Evolutionary conservation across 805 yeast genomes (phyloP).

Genomic region (Yamadazyma insecticola): DNA sequence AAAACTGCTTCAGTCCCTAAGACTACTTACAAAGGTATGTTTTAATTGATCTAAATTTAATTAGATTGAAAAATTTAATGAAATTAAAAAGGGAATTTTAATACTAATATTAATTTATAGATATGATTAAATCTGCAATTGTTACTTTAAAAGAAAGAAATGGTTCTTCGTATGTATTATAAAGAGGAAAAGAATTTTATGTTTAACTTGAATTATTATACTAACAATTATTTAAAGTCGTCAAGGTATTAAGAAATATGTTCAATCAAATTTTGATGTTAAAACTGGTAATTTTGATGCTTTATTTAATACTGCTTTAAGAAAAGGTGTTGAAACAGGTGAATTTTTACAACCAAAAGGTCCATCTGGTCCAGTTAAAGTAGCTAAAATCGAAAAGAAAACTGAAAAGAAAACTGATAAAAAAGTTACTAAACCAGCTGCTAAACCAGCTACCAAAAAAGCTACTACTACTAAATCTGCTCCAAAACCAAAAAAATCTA

Average conservation of each 20-base stretch:
- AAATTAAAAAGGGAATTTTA: no score
- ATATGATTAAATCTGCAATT: slow-evolving; percentile 66
- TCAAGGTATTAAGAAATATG: slow-evolving; percentile 82
- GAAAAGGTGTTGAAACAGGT: slow-evolving; percentile 76
- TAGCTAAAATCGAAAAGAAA: slow-evolving; percentile 44
- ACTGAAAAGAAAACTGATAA: slow-evolving; percentile 1
- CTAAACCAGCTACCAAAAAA: slow-evolving; percentile 8
- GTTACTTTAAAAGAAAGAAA: slow-evolving; percentile 70
- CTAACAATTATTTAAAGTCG: slow-evolving; percentile 47
- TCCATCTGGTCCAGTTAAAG: slow-evolving; percentile 79
- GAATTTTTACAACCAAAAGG: slow-evolving; percentile 84
- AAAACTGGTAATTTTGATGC: slow-evolving; percentile 65
- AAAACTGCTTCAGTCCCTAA: slow-evolving; percentile 25
- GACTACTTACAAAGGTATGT: slow-evolving; percentile 45
- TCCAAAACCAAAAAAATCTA: slow-evolving; percentile 7
- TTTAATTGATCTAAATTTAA: no score
- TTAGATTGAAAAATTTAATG: no score
- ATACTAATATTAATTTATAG: slow-evolving; percentile 27
- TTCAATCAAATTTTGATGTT: slow-evolving; percentile 57
- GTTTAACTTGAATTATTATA: slow-evolving; percentile 4
- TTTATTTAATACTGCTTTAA: slow-evolving; percentile 71
- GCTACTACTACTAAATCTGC: slow-evolving; percentile 10
- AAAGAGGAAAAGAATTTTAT: neutral
- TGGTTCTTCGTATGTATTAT: slow-evolving; percentile 61
- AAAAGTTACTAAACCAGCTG: slow-evolving; percentile 15